Evolutionary conservation across 768 basidiomycete species (phyloP), one percentile per base, ranked within the genome.

Genomic region (Pulveroboletus sp.): DNA sequence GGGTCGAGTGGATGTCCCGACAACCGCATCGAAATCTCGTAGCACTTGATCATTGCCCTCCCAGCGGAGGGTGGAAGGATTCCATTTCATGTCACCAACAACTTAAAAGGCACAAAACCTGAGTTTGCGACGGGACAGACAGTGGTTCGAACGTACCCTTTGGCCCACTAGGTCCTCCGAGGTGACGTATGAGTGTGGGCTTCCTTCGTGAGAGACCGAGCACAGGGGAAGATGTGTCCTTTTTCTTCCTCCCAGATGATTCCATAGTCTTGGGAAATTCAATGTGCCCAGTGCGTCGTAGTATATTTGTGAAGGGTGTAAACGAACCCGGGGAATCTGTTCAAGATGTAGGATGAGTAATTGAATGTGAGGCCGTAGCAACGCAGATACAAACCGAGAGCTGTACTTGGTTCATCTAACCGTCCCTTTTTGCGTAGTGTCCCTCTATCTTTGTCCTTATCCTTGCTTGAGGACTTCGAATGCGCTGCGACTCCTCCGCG

Each of bases 11-110:
- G 93, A 91, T 11, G 86, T 84, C 41, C 84, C 82, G 41, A 89
- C 79, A 14, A 79, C 84, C 15, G 72, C 71, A 44, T 98, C 95
- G 65, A 98, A 99, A 48, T 93, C 93, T 50, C 88, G 84, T 28
- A 97, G 76, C 14, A 83, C 81, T 51, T 88, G 84, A 56, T 99
- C 95, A 67, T 99, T 98, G 46, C 95, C 95, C 74, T 99, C 95
- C 95, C 95, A 99, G 32, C 91, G 86, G 14, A 89, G 79, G 2
- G 83, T 83, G 15, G 71, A 73, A 36, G 95, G 94, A 69, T 99
- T 98, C 90, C 93, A 99, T 61, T 82, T 89, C 95, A 99, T 99
- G 47, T 94, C 91, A 18, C 93, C 93, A 50, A 95, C 81, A 40
- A 92, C 95, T 95, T 61, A 39, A 44, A 33, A 3, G n/a, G 54